These are phyloP conservation scores for Euphorbia peplus DNA, from an alignment of 345 rosid species.

Conservation along the genomic window DNA sequence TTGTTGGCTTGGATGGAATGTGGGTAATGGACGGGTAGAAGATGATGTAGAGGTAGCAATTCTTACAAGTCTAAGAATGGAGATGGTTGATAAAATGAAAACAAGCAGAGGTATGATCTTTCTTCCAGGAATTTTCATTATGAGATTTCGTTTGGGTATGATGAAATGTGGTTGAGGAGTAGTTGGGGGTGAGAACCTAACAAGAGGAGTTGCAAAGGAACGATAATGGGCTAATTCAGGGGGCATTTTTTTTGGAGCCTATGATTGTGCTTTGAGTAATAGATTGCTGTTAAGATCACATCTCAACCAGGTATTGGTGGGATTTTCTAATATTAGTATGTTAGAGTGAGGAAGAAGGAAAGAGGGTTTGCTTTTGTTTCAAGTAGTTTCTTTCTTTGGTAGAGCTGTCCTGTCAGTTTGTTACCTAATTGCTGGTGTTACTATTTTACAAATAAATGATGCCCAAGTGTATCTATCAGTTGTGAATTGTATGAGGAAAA, in stretches of 20 bases:
- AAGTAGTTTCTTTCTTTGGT: conserved; percentile 28
- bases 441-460: conserved; percentile 20
- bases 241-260: conserved; percentile 46
- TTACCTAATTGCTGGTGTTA: conserved; percentile 34
- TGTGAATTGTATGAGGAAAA: background rate
- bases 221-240: conserved; percentile 50
- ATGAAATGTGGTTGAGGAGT: conserved; percentile 28
- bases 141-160: conserved; percentile 28
- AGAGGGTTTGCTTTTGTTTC: conserved; percentile 46
- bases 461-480: conserved; percentile 9
- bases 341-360: conserved; percentile 54
- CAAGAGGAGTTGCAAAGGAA: conserved; percentile 39
- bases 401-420: conserved; percentile 29
- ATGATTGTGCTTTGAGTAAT: conserved; percentile 17
- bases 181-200: conserved; percentile 44
- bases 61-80: conserved; percentile 59
- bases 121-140: conserved; percentile 50
- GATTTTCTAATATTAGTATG: background rate
- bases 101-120: conserved; percentile 61
- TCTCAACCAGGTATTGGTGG: conserved; percentile 30
- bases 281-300: conserved; percentile 22
- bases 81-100: conserved; percentile 54
- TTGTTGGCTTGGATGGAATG: conserved; percentile 32
- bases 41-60: conserved; percentile 49
- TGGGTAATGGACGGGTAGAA: conserved; percentile 25